phyloP scores from a whole-genome alignment of 805 yeast genomes.

The Cyberlindnera veronae region DNA sequence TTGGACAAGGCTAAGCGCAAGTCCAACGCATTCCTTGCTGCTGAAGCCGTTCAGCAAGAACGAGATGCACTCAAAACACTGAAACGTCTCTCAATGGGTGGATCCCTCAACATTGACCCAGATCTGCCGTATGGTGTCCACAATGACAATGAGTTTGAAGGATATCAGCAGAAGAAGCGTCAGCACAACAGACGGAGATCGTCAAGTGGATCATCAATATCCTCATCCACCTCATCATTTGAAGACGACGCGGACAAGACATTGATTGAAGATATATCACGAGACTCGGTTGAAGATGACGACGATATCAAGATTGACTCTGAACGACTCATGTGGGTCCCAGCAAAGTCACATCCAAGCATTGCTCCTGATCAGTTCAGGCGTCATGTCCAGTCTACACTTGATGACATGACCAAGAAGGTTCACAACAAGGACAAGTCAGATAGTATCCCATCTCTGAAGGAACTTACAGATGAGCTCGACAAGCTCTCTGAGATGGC shows the following conservation, averaged over 20 bases:
- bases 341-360: constrained; percentile 91
- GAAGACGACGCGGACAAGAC: constrained; percentile 12
- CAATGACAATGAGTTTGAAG: constrained; percentile 26
- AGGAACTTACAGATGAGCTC: constrained; percentile 70
- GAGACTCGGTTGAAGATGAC: constrained; percentile 26
- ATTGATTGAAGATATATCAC: constrained; percentile 13
- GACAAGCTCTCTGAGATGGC: constrained; percentile 72
- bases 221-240: constrained; percentile 18
- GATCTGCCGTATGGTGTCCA: constrained; percentile 53
- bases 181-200: constrained; percentile 19
- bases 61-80: constrained; percentile 69
- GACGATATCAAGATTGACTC: constrained; percentile 20
- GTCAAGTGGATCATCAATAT: constrained; percentile 15
- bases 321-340: constrained; percentile 80
- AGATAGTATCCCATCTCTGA: constrained; percentile 54
- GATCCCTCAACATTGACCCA: constrained; percentile 56
- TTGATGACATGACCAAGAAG: constrained; percentile 26
- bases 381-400: constrained; percentile 53
- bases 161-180: constrained; percentile 25
- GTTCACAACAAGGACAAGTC: constrained; percentile 9
- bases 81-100: constrained; percentile 67
- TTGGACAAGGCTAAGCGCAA: constrained; percentile 31
- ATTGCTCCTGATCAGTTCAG: constrained; percentile 87
- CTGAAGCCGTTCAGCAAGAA: constrained; percentile 73
- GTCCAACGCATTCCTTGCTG: constrained; percentile 55